phyloP scores from a whole-genome alignment of 345 rosid species.

The Arabidopsis suecica region DNA sequence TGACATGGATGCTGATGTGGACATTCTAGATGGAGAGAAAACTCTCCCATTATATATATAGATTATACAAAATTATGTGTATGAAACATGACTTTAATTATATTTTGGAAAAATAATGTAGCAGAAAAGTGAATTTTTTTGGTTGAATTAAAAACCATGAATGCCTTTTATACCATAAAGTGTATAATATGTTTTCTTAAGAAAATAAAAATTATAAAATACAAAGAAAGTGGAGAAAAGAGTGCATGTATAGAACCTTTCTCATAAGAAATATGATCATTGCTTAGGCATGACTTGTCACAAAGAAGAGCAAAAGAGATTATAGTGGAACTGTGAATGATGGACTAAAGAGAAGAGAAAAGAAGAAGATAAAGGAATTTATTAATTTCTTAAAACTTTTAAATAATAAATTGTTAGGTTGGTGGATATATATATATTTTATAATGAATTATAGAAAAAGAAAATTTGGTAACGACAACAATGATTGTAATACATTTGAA shows the following conservation, averaged over 20 bases:
- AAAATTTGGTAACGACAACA: conserved; percentile 29
- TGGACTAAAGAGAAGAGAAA: conserved; percentile 40
- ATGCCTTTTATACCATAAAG: conserved; percentile 30
- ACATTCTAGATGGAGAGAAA: too few relatives aligned
- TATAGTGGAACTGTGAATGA: conserved; percentile 46
- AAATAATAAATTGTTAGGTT: conserved; percentile 33
- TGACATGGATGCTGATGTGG: too few relatives aligned
- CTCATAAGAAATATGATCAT: conserved; percentile 38
- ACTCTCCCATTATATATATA: too few relatives aligned
- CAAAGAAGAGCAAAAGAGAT: conserved; percentile 39
- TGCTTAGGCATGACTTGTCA: conserved; percentile 43
- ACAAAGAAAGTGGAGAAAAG: conserved; percentile 38
- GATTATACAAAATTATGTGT: too few relatives aligned
- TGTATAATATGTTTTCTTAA: conserved; percentile 11
- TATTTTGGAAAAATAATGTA: conserved; percentile 7
- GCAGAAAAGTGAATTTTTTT: background rate
- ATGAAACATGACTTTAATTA: background rate
- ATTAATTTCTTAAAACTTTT: conserved; percentile 2
- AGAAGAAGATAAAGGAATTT: conserved; percentile 35
- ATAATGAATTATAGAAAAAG: conserved; percentile 3
- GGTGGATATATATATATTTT: conserved; percentile 16
- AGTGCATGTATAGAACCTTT: conserved; percentile 39
- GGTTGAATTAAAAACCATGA: conserved; percentile 4
- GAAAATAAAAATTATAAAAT: conserved; percentile 8
- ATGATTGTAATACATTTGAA: conserved; percentile 32